Evolutionary conservation across 2,329 filamentous ascomycete genomes (phyloP), one percentile per base, ranked within the genome.

Genomic region (Apiospora koreana): DNA sequence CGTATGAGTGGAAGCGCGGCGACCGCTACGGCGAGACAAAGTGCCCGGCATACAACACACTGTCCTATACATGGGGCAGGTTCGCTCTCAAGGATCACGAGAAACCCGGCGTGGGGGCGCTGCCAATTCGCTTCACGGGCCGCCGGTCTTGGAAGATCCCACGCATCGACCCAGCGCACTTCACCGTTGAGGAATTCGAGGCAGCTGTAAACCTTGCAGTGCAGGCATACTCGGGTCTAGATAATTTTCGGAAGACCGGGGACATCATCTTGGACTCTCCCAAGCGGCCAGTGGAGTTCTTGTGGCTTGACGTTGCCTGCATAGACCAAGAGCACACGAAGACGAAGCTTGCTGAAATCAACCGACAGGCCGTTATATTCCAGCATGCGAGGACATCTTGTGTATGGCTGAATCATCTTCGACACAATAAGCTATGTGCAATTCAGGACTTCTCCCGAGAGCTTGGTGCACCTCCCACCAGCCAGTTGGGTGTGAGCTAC

Each of bases 241-340:
- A 58, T 28, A 14, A 12, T n/a, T 18, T 25, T 5, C 3, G 12
- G 23, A 25, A 58, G 50, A 25, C 50, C 5, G 25, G 50, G 5
- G 21, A n/a, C n/a, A n/a, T n/a, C n/a, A n/a, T n/a, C n/a, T n/a
- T n/a, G n/a, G n/a, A n/a, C n/a, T n/a, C 28, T 10, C 1, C 8
- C 18, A 43, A 31, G 48, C 23, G 10, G 41, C 14, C 54, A 18
- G 48, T 46, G 5, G 42, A 25, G 25, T 69, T 50, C 31, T 21
- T 66, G 7, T 69, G 68, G 68, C 38, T 69, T 18, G 68, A 69
- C 18, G 28, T 69, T 21, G 68, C 68, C n/a, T 69, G 68, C 45
- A 69, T 69, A 23, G 68, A 69, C 42, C 68, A 69, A 42, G 54
- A 46, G 25, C 41, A 69, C 43, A 54, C 25, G 25, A 48, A 64